Base-by-base conservation (phyloP, 2,329 filamentous ascomycete genomes). In the Colletotrichum nymphaeae region DNA sequence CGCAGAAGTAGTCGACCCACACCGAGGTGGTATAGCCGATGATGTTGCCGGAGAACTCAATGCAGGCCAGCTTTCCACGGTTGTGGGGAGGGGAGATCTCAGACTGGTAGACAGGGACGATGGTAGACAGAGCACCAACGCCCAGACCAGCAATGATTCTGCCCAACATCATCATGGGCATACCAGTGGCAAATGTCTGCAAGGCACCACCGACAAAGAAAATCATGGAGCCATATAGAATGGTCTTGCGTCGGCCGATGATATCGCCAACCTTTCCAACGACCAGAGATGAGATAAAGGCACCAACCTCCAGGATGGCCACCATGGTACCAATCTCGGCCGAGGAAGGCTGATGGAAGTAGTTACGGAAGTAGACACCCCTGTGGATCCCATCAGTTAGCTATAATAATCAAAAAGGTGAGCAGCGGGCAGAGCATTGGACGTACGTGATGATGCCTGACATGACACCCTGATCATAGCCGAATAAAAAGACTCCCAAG, bases 1-100 rank as follows among this genome's bases (percentile, higher is more conserved):
- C 97, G 84, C 95, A 98, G 79, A 97, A 96, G 84, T 98, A 99
- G 83, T 99, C 97, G 32, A 98, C 96, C 97, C 97, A 99, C 26
- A 98, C 96, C 78, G 96, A 98, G 66, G 95, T 95, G 67, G 96
- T 93, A 81, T 99, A 99, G 37, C 97, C 97, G 74, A 94, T 93
- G 75, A 99, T 97, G 83, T 99, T 99, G 67, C 97, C 97, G 0
- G 96, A 96, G 80, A 98, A 99, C 82, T 99, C 97, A 77, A 99
- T 98, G 82, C 97, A 98, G 28, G 96, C 97, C 74, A 99, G 88
- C 84, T 97, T 97, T 75, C 97, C 97, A 78, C 97, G 90, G 83
- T 98, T 98, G 80, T 99, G 97, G 5, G 97, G 95, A 62, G 97
- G 97, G 56, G 96, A 98, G 79, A 98, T 97, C 81, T 98, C 95